phyloP scores from a whole-genome alignment of 2,329 filamentous ascomycete genomes.

The Botrytis pseudocinerea region DNA sequence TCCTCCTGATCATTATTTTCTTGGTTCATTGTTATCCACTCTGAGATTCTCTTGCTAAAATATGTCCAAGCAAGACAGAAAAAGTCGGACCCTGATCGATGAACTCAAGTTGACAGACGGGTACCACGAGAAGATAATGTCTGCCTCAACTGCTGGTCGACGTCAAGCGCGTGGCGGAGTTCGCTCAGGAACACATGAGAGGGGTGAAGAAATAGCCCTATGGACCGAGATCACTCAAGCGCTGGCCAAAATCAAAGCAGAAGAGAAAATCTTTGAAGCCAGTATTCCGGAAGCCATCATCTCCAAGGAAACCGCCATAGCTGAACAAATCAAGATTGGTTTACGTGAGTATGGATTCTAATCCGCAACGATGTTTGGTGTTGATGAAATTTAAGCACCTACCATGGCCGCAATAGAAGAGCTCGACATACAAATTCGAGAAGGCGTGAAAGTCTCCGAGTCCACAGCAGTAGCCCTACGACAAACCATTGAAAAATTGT shows the following conservation, averaged over 20 bases:
- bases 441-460: slow-evolving; percentile 38
- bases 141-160: slow-evolving; percentile 24
- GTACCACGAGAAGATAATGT: slow-evolving; percentile 24
- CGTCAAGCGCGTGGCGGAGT: slow-evolving; percentile 28
- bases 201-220: slow-evolving; percentile 26
- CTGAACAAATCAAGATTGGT: slow-evolving; percentile 25
- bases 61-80: slow-evolving; percentile 12
- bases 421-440: slow-evolving; percentile 31
- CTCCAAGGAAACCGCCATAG: slow-evolving; percentile 26
- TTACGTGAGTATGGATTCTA: slow-evolving; percentile 23
- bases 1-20: background rate
- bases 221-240: slow-evolving; percentile 26
- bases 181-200: slow-evolving; percentile 27
- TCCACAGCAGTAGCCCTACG: slow-evolving; percentile 29
- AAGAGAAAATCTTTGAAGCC: slow-evolving; percentile 24
- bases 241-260: slow-evolving; percentile 25
- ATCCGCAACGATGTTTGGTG: background rate
- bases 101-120: slow-evolving; percentile 6
- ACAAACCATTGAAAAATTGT: slow-evolving; percentile 22
- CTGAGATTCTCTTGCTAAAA: background rate
- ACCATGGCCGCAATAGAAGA: slow-evolving; percentile 33
- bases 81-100: background rate
- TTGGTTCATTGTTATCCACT: slow-evolving; percentile 7
- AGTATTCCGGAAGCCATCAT: slow-evolving; percentile 29
- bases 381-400: slow-evolving; percentile 28